Evolutionary conservation across 164 flowering plant genomes (phyloP), one percentile per base, ranked within the genome.

Genomic region (Echeveria elegans): DNA sequence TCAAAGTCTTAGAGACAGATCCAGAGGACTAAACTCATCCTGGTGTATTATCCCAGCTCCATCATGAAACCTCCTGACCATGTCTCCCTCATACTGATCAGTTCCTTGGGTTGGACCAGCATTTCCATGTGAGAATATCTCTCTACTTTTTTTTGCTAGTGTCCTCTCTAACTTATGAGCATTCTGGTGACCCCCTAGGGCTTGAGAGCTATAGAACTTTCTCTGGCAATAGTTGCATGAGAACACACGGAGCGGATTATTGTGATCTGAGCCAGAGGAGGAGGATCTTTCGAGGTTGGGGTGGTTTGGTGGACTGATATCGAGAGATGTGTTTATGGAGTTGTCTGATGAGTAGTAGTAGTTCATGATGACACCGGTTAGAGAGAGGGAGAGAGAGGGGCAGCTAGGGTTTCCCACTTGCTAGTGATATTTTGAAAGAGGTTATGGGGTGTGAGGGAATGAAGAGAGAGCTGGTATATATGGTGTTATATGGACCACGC

Each of bases 141-240:
- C 91, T 21, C 85, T 47, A 69, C 87, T 77, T 31, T 80, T 84
- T 78, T 90, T 90, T 53, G 94, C 94, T 15, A 88, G 52, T 52
- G 86, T 85, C 2, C 97, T 70, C 69, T 90, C 97, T 0, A 86
- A 80, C 74, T 88, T 90, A 75, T 90, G 97, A 14, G 97, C 97
- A 56, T 90, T 90, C 64, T 90, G 97, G 80, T 90, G 97, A 7
- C 97, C 97, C 31, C 97, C 97, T 0, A 90, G 82, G 0, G 97
- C 97, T 72, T 88, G 97, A 8, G 97, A 88, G 68, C 90, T 90
- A 60, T 83, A 81, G 70, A 90, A 90, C 75, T 88, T 88, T 48
- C 89, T 86, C 61, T 81, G 81, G 72, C 97, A 90, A 38, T 81
- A 88, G 74, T 83, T 85, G 73, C 97, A 90, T 0, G 92, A 79